Conservation (phyloP, 805 yeast genomes). For the Isabelozyma heimii region DNA sequence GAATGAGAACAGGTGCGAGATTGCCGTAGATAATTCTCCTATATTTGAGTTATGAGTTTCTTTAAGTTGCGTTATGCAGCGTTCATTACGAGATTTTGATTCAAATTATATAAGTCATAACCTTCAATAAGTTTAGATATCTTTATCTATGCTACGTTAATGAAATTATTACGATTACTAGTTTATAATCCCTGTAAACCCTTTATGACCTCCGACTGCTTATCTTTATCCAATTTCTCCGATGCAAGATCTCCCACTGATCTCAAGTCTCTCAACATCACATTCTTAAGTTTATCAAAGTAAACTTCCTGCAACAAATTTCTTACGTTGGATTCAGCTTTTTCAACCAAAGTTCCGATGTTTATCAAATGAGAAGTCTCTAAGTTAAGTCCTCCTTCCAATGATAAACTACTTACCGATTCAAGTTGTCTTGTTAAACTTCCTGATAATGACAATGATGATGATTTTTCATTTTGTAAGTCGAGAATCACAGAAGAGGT, state of each 20-base stretch:
- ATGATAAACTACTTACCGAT: conserved; percentile 42
- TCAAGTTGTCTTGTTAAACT: conserved; percentile 82
- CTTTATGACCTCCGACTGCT: conserved; percentile 35
- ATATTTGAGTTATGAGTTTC: too few species aligned
- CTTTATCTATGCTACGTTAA: neutral
- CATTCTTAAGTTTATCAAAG: conserved; percentile 91
- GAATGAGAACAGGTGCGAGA: neutral
- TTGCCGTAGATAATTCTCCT: neutral
- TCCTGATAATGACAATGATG: conserved; percentile 61
- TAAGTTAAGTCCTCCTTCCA: conserved; percentile 33
- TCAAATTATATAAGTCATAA: neutral
- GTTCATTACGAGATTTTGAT: too few species aligned
- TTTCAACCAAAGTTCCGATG: conserved; percentile 83
- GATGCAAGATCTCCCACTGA: conserved; percentile 33
- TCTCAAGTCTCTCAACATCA: conserved; percentile 51
- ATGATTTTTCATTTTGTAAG: conserved; percentile 30
- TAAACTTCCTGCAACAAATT: conserved; percentile 89
- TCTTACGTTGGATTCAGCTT: conserved; percentile 81
- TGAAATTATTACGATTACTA: neutral
- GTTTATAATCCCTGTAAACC: conserved; percentile 34
- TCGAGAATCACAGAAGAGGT: conserved; percentile 88
- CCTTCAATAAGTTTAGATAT: neutral
- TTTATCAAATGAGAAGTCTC: conserved; percentile 77
- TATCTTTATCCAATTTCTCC: conserved; percentile 26
- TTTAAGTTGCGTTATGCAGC: too few species aligned